Evolutionary conservation across 257 asterid species (phyloP).

Genomic region (Mentha longifolia): DNA sequence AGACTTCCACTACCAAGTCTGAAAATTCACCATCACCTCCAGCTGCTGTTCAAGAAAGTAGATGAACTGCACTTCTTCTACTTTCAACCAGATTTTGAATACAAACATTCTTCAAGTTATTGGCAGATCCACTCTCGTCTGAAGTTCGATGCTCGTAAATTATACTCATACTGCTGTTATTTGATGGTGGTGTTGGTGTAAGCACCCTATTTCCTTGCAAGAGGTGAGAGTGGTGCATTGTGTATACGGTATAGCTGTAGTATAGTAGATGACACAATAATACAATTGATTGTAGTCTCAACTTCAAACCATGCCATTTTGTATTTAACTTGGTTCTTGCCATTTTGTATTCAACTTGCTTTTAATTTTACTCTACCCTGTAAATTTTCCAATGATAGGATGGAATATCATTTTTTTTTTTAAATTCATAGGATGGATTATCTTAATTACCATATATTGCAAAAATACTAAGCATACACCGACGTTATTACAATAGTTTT

Average conservation of each 20-base stretch:
- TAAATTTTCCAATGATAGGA: no score
- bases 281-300: conserved; percentile 12
- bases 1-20: conserved; percentile 40
- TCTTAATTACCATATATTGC: no score
- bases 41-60: conserved; percentile 44
- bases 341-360: neutral
- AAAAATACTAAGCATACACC: no score
- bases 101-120: neutral
- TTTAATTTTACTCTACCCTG: neutral
- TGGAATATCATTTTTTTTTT: no score
- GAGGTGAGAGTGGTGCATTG: conserved; percentile 53
- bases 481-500: no score
- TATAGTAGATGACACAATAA: conserved; percentile 18
- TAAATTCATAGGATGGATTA: no score
- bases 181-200: conserved; percentile 16
- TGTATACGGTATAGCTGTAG: conserved; percentile 30
- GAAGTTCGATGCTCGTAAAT: conserved; percentile 9
- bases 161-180: neutral
- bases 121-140: conserved; percentile 19
- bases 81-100: neutral
- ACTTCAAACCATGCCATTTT: neutral
- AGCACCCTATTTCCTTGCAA: conserved; percentile 52
- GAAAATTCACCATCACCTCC: conserved; percentile 40
- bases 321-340: conserved; percentile 1
- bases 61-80: conserved; percentile 18